Evolutionary conservation across 805 yeast species (phyloP).

Genomic region (Myxozyma kluyveri): DNA sequence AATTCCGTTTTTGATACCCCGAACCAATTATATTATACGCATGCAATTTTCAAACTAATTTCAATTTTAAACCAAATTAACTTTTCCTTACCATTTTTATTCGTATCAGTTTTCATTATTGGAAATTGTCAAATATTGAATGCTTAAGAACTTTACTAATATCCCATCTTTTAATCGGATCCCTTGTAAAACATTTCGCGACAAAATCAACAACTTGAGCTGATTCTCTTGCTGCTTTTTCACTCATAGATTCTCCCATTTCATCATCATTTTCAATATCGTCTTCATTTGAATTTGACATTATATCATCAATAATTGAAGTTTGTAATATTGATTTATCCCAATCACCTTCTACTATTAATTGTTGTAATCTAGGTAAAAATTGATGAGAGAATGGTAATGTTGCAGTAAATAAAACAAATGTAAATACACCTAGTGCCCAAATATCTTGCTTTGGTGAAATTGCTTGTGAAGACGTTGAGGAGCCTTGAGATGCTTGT

Average conservation of each 20-base stretch:
- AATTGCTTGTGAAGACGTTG: slow-evolving; percentile 53
- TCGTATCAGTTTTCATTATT: too few relatives aligned
- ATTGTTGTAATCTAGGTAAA: slow-evolving; percentile 72
- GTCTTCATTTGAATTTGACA: background rate
- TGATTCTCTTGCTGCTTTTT: background rate
- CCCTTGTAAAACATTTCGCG: slow-evolving; percentile 53
- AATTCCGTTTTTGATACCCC: too few relatives aligned
- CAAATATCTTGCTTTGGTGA: slow-evolving; percentile 57
- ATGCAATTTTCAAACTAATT: too few relatives aligned
- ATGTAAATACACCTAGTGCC: slow-evolving; percentile 83
- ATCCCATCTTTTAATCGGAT: slow-evolving; percentile 53
- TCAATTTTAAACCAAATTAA: too few relatives aligned
- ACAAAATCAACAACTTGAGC: slow-evolving; percentile 41
- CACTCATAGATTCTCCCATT: too few relatives aligned
- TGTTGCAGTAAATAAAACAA: slow-evolving; percentile 67
- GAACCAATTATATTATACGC: too few relatives aligned
- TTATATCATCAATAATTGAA: slow-evolving; percentile 24
- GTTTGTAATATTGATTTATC: slow-evolving; percentile 45
- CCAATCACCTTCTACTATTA: slow-evolving; percentile 66
- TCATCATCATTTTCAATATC: background rate
- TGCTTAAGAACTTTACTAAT: slow-evolving; percentile 41
- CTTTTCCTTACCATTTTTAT: too few relatives aligned
- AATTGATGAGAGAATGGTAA: slow-evolving; percentile 83
- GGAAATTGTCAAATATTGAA: slow-evolving; percentile 11
- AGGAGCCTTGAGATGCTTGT: slow-evolving; percentile 45